phyloP scores from a whole-genome alignment of 1,139 yeast genomes.

The Pichia sp. region DNA sequence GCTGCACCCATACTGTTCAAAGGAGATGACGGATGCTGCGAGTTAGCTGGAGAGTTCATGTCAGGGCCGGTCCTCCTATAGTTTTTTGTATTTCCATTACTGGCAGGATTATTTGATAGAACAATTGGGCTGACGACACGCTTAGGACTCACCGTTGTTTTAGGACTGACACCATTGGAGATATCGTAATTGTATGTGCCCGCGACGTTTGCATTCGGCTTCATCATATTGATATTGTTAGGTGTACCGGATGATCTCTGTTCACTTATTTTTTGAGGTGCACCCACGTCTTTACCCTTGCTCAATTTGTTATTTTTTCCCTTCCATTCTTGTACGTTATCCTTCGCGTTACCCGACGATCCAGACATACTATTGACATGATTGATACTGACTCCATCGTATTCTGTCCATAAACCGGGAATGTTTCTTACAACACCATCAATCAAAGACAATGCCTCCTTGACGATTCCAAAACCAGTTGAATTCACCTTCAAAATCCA shows the following conservation, averaged over 20 bases:
- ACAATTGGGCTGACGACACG: background rate
- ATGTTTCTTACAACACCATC: conserved; percentile 59
- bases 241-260: background rate
- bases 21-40: conserved; percentile 6
- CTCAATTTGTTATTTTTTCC: background rate
- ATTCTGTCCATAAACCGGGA: conserved; percentile 48
- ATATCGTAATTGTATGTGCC: conserved; percentile 5
- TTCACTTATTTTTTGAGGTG: background rate
- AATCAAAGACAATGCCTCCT: conserved; percentile 58
- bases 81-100: too few species aligned
- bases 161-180: conserved; percentile 8
- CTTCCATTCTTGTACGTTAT: background rate
- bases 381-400: conserved; percentile 8
- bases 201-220: background rate
- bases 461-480: conserved; percentile 68
- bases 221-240: background rate
- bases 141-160: conserved; percentile 3
- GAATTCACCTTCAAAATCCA: conserved; percentile 68
- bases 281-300: background rate
- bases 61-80: too few species aligned
- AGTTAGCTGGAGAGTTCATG: background rate
- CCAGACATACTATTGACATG: background rate
- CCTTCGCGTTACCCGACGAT: background rate
- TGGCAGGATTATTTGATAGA: background rate
- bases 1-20: conserved; percentile 1